phyloP scores from a whole-genome alignment of 768 basidiomycete genomes.

The Nevesoporus exiguus region DNA sequence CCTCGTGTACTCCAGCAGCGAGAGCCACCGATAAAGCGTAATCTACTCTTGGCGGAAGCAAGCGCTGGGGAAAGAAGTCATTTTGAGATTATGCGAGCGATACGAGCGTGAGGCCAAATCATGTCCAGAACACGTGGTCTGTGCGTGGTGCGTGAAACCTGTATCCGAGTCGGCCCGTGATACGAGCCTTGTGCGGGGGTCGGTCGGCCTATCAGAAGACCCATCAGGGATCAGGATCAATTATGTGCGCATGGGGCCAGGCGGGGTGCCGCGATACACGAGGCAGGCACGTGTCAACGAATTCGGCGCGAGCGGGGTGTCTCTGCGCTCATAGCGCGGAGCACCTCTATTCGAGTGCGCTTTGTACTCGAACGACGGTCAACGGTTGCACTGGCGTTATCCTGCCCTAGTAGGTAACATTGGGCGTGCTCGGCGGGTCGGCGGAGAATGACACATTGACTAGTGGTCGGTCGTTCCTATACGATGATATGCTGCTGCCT shows the following conservation, averaged over 20 bases:
- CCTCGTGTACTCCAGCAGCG: conserved; percentile 29
- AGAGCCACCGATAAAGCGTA: conserved; percentile 17
- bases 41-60: conserved; percentile 12
- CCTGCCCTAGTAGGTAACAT: neutral
- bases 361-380: no score
- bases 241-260: neutral
- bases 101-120: conserved; percentile 9
- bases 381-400: no score
- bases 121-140: conserved; percentile 26
- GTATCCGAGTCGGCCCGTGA: conserved; percentile 12
- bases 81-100: conserved; percentile 10
- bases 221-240: conserved; percentile 20
- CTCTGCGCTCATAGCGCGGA: neutral
- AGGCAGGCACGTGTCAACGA: conserved; percentile 13
- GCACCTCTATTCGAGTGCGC: neutral
- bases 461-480: neutral
- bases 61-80: conserved; percentile 11
- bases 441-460: neutral
- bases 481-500: neutral
- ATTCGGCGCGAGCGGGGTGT: neutral
- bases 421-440: neutral
- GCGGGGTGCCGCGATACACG: conserved; percentile 20
- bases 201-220: conserved; percentile 11
- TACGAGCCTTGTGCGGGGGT: conserved; percentile 7
- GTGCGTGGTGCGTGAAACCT: conserved; percentile 15